A percentile compares a stretch with the other conserved stretches of the same genome.
Conservation (phyloP, 2,329 filamentous ascomycete species). For the Sporothrix brasiliensis region DNA sequence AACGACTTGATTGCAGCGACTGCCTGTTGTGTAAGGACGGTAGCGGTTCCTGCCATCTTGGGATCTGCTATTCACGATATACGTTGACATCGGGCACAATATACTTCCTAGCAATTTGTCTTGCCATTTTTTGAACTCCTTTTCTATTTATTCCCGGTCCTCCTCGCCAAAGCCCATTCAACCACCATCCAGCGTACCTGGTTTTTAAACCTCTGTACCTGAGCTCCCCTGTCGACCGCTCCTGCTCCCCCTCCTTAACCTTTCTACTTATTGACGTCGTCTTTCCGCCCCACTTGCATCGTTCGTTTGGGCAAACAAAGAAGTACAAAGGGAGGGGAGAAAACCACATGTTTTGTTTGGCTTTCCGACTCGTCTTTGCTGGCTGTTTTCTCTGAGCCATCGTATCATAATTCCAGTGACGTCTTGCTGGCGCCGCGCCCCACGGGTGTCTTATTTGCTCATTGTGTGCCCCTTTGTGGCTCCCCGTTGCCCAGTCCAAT, state of each 20-base stretch:
- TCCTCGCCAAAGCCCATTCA: background rate
- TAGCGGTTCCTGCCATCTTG: conserved; percentile 24
- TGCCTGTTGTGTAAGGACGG: background rate
- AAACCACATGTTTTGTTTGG: background rate
- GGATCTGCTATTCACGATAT: background rate
- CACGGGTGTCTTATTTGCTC: conserved; percentile 18
- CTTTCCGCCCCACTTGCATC: conserved; percentile 21
- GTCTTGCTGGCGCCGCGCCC: conserved; percentile 23
- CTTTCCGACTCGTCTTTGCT: background rate
- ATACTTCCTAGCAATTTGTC: background rate
- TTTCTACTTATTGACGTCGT: conserved; percentile 7
- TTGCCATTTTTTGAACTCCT: background rate
- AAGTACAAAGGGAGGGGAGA: background rate
- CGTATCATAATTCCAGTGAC: background rate
- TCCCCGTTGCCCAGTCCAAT: conserved; percentile 3
- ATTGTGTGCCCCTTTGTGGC: conserved; percentile 21
- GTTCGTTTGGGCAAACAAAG: background rate
- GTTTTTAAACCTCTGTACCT: background rate
- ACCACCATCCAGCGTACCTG: background rate
- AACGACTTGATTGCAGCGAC: background rate
- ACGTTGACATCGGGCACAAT: background rate
- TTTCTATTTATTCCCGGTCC: background rate
- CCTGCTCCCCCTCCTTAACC: conserved; percentile 17
- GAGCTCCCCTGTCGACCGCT: conserved; percentile 18
- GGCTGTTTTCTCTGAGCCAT: background rate